Conservation (phyloP, 305 asterid species). For the Fraxinus sp. region DNA sequence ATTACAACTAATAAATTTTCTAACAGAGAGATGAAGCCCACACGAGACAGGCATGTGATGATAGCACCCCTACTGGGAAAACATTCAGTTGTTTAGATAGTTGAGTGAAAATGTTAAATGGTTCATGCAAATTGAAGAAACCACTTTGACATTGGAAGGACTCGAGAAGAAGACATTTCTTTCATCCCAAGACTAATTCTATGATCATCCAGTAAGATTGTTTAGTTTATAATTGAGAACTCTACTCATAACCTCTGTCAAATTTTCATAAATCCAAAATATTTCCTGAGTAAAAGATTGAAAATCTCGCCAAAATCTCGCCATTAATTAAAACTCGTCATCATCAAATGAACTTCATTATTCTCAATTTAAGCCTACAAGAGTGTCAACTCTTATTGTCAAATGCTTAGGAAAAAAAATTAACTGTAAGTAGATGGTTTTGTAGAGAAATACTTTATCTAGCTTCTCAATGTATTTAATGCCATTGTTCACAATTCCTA, state of each 20-base stretch:
- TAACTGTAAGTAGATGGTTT: not conserved
- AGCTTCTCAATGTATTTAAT: not conserved
- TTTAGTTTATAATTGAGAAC: not conserved
- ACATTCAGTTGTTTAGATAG: not conserved
- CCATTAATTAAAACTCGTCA: not conserved
- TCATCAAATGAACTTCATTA: not conserved
- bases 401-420: not conserved
- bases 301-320: not conserved
- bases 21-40: too few species aligned
- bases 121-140: not conserved
- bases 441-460: not conserved
- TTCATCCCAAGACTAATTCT: constrained; percentile 4
- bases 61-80: not conserved
- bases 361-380: not conserved
- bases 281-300: not conserved
- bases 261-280: not conserved
- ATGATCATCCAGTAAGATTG: not conserved
- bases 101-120: not conserved
- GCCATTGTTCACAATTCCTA: not conserved
- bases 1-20: too few species aligned
- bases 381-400: not conserved
- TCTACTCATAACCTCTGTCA: not conserved
- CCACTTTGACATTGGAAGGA: not conserved
- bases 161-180: not conserved
- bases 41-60: not conserved